phyloP scores from a whole-genome alignment of 2,329 filamentous ascomycete species.

The Calonectria montana region DNA sequence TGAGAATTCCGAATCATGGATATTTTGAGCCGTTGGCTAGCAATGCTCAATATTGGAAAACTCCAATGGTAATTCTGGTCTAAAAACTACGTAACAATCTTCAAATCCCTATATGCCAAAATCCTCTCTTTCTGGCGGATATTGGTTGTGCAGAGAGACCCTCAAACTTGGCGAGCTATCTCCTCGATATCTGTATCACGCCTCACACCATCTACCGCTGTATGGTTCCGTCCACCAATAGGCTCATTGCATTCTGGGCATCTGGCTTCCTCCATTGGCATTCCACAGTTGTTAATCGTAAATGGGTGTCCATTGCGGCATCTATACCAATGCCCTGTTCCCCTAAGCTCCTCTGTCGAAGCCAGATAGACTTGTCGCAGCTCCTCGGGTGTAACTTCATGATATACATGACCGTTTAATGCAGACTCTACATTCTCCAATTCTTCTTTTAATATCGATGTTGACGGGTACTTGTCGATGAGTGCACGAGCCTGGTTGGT shows the following conservation, averaged over 20 bases:
- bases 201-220: neutral
- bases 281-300: neutral
- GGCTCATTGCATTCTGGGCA: neutral
- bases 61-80: neutral
- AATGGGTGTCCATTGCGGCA: neutral
- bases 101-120: constrained; percentile 1
- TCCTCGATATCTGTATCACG: neutral
- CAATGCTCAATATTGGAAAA: neutral
- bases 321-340: neutral
- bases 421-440: neutral
- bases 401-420: neutral
- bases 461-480: neutral
- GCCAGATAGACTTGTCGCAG: neutral
- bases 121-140: constrained; percentile 5
- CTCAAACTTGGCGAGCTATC: neutral
- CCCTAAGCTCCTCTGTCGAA: neutral
- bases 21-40: neutral
- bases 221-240: neutral
- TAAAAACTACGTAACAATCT: neutral
- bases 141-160: no score
- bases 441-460: neutral
- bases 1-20: no score
- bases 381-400: neutral
- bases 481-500: neutral
- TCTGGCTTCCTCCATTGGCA: neutral